Percentiles rank a stretch among this genome's conserved stretches.
phyloP scores from a whole-genome alignment of 805 yeast species.

The Metschnikowia lunata region DNA sequence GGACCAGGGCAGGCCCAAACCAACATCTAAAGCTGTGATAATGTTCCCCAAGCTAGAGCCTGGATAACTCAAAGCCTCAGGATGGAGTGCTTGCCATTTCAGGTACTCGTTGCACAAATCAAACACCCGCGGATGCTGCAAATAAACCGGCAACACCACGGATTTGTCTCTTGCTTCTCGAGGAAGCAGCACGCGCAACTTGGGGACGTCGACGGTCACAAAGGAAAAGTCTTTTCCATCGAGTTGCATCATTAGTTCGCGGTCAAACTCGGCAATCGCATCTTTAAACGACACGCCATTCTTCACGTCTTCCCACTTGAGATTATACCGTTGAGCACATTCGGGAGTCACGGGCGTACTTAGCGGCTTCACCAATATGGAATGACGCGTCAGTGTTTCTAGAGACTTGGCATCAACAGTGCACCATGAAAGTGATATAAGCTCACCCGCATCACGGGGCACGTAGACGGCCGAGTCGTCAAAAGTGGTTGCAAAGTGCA shows the following conservation, averaged over 20 bases:
- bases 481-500: conserved; percentile 61
- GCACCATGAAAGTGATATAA: conserved; percentile 66
- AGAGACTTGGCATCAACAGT: conserved; percentile 52
- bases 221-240: conserved; percentile 54
- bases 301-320: conserved; percentile 60
- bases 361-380: conserved; percentile 53
- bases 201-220: conserved; percentile 65
- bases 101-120: conserved; percentile 71
- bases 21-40: conserved; percentile 46
- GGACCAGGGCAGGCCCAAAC: conserved; percentile 26
- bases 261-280: conserved; percentile 54
- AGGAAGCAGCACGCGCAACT: conserved; percentile 69
- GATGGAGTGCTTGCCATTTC: conserved; percentile 62
- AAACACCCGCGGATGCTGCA: conserved; percentile 72
- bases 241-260: conserved; percentile 42
- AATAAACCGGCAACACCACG: conserved; percentile 64
- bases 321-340: conserved; percentile 47
- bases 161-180: conserved; percentile 78
- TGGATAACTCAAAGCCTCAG: conserved; percentile 43
- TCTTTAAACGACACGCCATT: conserved; percentile 58
- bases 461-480: conserved; percentile 58
- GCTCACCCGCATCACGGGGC: conserved; percentile 63
- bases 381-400: conserved; percentile 38
- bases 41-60: conserved; percentile 36
- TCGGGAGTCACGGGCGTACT: conserved; percentile 62